A percentile compares a stretch with the other conserved stretches of the same genome.
Evolutionary conservation across 495 filamentous ascomycete genomes (phyloP).

Genomic region (Recurvomyces mirabilis): DNA sequence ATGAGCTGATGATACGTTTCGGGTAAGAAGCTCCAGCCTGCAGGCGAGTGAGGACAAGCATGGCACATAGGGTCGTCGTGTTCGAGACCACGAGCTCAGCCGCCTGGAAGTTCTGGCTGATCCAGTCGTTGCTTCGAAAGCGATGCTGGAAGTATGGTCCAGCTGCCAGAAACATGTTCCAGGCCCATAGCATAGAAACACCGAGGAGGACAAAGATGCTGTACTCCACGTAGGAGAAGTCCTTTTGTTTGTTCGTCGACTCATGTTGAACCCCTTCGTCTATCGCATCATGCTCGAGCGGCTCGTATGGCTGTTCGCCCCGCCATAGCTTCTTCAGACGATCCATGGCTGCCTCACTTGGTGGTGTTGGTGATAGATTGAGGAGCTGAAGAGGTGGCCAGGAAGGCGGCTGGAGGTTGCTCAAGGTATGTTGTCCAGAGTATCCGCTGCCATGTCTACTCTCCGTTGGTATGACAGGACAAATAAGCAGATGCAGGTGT

Average conservation of each 20-base stretch:
- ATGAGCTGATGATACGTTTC: conserved; percentile 60
- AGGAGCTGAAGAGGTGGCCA: not conserved
- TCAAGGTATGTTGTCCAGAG: too few relatives aligned
- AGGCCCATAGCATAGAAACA: conserved; percentile 91
- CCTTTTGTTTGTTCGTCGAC: not conserved
- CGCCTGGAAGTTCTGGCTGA: conserved; percentile 71
- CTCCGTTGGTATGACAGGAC: too few relatives aligned
- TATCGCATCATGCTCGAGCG: conserved; percentile 23
- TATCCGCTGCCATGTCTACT: too few relatives aligned
- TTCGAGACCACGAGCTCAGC: conserved; percentile 80
- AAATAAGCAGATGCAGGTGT: too few relatives aligned
- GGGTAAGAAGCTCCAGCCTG: conserved; percentile 77
- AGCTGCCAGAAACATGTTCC: conserved; percentile 98
- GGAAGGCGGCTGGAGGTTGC: too few relatives aligned
- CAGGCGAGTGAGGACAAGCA: conserved; percentile 62
- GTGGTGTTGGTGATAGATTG: not conserved
- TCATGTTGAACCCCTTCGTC: conserved; percentile 21
- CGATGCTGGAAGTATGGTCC: conserved; percentile 85
- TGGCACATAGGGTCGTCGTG: conserved; percentile 61
- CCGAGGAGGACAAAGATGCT: conserved; percentile 75
- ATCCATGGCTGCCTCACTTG: conserved; percentile 21
- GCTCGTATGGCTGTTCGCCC: conserved; percentile 27
- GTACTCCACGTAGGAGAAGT: conserved; percentile 60
- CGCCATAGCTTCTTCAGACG: conserved; percentile 21
- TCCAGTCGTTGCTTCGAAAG: conserved; percentile 58